Base-by-base conservation (phyloP, 2,329 filamentous ascomycete genomes). In the Phialemonium atrogriseum region DNA sequence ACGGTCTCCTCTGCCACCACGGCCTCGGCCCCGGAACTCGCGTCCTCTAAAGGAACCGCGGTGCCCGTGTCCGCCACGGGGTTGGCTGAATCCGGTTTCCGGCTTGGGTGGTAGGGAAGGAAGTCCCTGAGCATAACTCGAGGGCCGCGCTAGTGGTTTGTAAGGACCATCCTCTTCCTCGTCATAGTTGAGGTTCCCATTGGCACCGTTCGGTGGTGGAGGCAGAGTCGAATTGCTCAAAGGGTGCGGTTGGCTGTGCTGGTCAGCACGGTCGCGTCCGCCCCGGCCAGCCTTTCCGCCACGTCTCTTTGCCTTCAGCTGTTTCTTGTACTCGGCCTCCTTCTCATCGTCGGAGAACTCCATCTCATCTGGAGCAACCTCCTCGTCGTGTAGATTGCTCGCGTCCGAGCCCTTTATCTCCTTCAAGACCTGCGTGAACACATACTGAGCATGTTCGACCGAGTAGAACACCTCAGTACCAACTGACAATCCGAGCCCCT, bases 341-440 rank as follows among this genome's bases (percentile, higher is more conserved):
- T 84, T 83, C 58, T 98, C 91, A 48, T 98, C 91, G 45, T 98
- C 91, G 0, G 89, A 95, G 54, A 96, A 96, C 51, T 96, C 91
- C 45, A 86, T 73, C 52, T 96, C 89, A 22, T 94, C 84, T 19
- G 83, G 80, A 11, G 63, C 77, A 7, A 87, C 72, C 59, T 96
- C 89, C 55, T 98, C 91, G 45, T 96, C 91, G 55, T 94, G 83
- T 33, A 94, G 70, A 52, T 96, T 96, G 31, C 86, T 94, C 7
- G 91, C 89, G 56, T 98, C 91, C 8, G 86, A 91, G 37, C 87
- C 86, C 60, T 94, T 96, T 48, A 82, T 54, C 32, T 68, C 71
- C 55, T 81, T 83, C 35, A 96, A 64, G 6, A 80, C 77, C 52
- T 91, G 74, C 0, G 89, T 95, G 50, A 94, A 91, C 34, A 94